Evolutionary conservation across 768 basidiomycete genomes (phyloP).

Genomic region (Botryobasidium botryosum): DNA sequence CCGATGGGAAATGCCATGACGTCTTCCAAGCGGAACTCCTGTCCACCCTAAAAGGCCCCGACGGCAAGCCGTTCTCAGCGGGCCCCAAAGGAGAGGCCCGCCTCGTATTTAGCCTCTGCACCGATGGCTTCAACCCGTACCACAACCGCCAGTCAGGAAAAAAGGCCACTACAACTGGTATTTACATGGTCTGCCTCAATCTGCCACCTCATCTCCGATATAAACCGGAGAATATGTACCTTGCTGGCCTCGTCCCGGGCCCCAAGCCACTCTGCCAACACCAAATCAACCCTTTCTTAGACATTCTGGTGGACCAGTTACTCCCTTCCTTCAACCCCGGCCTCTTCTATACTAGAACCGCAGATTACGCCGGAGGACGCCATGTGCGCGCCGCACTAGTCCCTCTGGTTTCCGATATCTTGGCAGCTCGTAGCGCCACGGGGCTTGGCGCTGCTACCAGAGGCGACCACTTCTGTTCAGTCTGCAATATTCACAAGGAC

Average conservation of each 20-base stretch:
- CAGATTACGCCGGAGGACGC: slow-evolving; percentile 15
- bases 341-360: slow-evolving; percentile 17
- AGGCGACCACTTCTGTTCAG: neutral
- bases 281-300: slow-evolving; percentile 25
- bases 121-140: slow-evolving; percentile 26
- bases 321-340: slow-evolving; percentile 21
- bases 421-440: neutral
- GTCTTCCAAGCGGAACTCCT: slow-evolving; percentile 19
- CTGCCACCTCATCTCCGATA: slow-evolving; percentile 22
- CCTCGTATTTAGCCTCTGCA: slow-evolving; percentile 19
- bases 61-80: slow-evolving; percentile 10
- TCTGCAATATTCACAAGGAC: too few species aligned
- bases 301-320: slow-evolving; percentile 25
- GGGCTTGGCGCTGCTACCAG: neutral
- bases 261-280: slow-evolving; percentile 22
- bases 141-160: slow-evolving; percentile 20
- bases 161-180: slow-evolving; percentile 14
- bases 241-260: slow-evolving; percentile 27
- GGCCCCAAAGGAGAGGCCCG: slow-evolving; percentile 11
- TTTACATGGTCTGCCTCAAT: slow-evolving; percentile 24
- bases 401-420: slow-evolving; percentile 23
- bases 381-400: slow-evolving; percentile 18
- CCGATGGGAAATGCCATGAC: too few species aligned
- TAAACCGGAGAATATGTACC: slow-evolving; percentile 26
- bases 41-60: slow-evolving; percentile 14